Evolutionary conservation across 495 filamentous ascomycete species (phyloP), one percentile per base, ranked within the genome.

Genomic region (Aspergillus diversus): DNA sequence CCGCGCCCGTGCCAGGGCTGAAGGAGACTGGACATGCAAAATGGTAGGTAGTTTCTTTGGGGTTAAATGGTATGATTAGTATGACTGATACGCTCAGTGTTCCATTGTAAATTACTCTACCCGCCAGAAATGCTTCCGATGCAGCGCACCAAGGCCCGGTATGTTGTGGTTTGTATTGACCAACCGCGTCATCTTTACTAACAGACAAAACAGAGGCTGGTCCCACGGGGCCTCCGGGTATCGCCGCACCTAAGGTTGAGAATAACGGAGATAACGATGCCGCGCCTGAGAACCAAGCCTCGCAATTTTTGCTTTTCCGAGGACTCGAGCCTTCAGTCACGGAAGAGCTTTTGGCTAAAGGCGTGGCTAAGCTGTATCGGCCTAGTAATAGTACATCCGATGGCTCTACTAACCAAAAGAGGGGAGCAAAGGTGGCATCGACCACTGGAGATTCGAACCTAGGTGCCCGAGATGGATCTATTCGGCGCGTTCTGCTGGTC

Each of bases 231-330:
- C 70, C 70, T n/a, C 74, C 71, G 42, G 76, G 75, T 27, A 66
- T 75, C 55, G 71, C 78, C 31, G 61, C 72, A 37, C 69, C 69
- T 1, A 77, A 71, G 49, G 69, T 82, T 31, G 80, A 77, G 16
- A 90, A 89, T 61, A 90, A 83, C 57, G 92, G 92, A 21, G 89
- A 93, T 67, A 92, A 90, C 47, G 93, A 96, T 73, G 90, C 87
- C 49, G 89, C 90, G 7, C 84, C 89, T 5, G 88, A 94, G 48
- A 84, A 85, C 51, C 83, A 84, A 5, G 86, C 91, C 1, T 94
- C 91, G 3, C 92, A 95, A 55, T 93, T 93, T 61, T 78, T 97
- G 15, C 83, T 97, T 5, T 80, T 97, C 35, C 86, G 91, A 49
- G 86, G 86, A 15, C 78, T 97, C n/a, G 89, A 92, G 46, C 71